phyloP scores from a whole-genome alignment of 176 grass and related monocot genomes.

The Areca catechu region DNA sequence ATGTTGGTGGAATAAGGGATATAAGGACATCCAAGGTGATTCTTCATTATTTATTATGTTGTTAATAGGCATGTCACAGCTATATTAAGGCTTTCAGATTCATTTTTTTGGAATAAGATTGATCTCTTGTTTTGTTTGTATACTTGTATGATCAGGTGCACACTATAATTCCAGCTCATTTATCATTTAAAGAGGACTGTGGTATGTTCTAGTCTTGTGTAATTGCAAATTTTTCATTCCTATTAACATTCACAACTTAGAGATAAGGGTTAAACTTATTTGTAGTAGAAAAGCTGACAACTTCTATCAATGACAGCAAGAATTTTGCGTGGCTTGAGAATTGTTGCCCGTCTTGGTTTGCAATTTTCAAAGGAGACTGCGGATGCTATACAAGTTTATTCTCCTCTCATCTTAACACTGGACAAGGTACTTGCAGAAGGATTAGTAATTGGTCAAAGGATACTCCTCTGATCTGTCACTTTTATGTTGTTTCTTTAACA shows the following conservation, averaged over 20 bases:
- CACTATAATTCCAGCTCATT: constrained; percentile 56
- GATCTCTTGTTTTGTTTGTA: constrained; percentile 12
- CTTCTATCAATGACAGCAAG: constrained; percentile 50
- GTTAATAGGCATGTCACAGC: no score
- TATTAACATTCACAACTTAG: no score
- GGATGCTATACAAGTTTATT: constrained; percentile 47
- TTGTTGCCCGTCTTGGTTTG: constrained; percentile 77
- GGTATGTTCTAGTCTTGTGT: constrained; percentile 34
- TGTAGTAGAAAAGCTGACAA: no score
- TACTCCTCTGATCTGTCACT: constrained; percentile 2
- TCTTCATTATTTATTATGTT: no score
- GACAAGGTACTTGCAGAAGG: constrained; percentile 28
- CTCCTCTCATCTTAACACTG: constrained; percentile 44
- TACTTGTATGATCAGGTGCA: constrained; percentile 40
- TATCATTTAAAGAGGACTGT: constrained; percentile 77
- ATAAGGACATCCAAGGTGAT: constrained; percentile 68
- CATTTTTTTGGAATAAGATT: background rate
- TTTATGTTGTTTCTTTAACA: background rate
- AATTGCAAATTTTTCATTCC: no score
- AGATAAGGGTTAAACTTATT: no score
- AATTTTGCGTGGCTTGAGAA: constrained; percentile 92
- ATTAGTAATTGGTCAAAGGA: background rate
- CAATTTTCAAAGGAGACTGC: constrained; percentile 65
- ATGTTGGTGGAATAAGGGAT: constrained; percentile 83
- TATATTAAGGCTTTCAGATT: no score